These are phyloP conservation scores for Mycoemilia scoparia DNA, from an alignment of 192 early-diverging fungal genomes.

Conservation along the genomic window DNA sequence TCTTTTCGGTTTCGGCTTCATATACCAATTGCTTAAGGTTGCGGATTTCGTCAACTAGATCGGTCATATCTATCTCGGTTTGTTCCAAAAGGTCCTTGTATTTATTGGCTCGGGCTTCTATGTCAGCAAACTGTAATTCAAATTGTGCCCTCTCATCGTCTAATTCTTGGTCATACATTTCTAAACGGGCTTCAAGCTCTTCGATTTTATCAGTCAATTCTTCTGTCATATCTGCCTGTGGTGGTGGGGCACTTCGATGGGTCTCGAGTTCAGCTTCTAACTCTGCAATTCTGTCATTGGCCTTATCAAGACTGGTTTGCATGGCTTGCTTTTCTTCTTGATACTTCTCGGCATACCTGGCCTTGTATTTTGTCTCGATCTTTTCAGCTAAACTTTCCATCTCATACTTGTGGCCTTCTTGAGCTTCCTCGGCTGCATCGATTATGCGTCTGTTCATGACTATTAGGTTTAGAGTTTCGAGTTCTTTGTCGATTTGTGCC, in stretches of 20 bases:
- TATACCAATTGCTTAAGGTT: conserved; percentile 12
- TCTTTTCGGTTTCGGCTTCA: conserved; percentile 21
- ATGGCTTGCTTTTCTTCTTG: neutral
- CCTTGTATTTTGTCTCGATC: neutral
- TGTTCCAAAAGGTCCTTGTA: conserved; percentile 15
- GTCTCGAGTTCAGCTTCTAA: conserved; percentile 4
- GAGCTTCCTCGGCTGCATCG: too few relatives aligned
- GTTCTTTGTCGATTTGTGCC: too few relatives aligned
- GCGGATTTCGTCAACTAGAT: conserved; percentile 11
- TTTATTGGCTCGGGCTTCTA: conserved; percentile 6
- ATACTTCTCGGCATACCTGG: too few relatives aligned
- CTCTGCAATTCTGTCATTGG: conserved; percentile 5
- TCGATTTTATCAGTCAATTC: conserved; percentile 4
- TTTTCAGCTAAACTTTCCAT: neutral
- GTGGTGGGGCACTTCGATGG: neutral
- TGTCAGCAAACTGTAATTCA: conserved; percentile 5
- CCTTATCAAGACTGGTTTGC: conserved; percentile 4
- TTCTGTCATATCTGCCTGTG: neutral
- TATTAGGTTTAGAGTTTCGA: too few relatives aligned
- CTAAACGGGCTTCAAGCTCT: conserved; percentile 13
- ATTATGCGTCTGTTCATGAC: too few relatives aligned
- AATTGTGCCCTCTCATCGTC: conserved; percentile 12
- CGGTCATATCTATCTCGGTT: conserved; percentile 18
- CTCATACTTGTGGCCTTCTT: neutral
- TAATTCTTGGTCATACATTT: conserved; percentile 5